A percentile compares a stretch with the other conserved stretches of the same genome.
phyloP scores from a whole-genome alignment of 306 rosid genomes.

The Cicer judaicum region DNA sequence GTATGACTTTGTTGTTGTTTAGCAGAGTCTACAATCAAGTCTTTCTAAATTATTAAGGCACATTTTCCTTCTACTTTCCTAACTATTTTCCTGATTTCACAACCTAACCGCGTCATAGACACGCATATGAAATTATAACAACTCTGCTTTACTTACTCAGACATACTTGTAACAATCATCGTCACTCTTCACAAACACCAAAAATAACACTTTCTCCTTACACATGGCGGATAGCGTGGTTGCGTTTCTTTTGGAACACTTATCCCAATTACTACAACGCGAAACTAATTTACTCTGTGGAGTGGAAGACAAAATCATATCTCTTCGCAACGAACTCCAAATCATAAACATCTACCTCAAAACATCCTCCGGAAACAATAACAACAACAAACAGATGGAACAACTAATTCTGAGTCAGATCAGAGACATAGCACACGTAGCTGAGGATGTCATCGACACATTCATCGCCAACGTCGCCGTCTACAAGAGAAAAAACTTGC shows the following conservation, averaged over 20 bases:
- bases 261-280: background rate
- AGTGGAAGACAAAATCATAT: slow-evolving; percentile 17
- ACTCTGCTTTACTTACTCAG: background rate
- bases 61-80: background rate
- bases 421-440: background rate
- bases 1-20: too few relatives aligned
- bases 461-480: background rate
- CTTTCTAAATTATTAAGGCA: background rate
- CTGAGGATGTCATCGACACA: slow-evolving; percentile 16
- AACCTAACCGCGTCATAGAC: background rate
- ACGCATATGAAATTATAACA: background rate
- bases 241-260: slow-evolving; percentile 16
- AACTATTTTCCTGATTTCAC: background rate
- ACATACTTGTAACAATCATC: background rate
- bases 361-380: background rate
- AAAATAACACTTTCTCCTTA: background rate
- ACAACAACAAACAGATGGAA: background rate
- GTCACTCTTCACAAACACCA: background rate
- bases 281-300: slow-evolving; percentile 18
- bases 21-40: background rate
- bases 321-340: slow-evolving; percentile 2
- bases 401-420: background rate
- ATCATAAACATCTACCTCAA: background rate
- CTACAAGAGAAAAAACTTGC: background rate
- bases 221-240: slow-evolving; percentile 22